A percentile compares a stretch with the other conserved stretches of the same genome.
Evolutionary conservation across 148 eudicot genomes (phyloP).

Genomic region (Chenopodium formosanum): DNA sequence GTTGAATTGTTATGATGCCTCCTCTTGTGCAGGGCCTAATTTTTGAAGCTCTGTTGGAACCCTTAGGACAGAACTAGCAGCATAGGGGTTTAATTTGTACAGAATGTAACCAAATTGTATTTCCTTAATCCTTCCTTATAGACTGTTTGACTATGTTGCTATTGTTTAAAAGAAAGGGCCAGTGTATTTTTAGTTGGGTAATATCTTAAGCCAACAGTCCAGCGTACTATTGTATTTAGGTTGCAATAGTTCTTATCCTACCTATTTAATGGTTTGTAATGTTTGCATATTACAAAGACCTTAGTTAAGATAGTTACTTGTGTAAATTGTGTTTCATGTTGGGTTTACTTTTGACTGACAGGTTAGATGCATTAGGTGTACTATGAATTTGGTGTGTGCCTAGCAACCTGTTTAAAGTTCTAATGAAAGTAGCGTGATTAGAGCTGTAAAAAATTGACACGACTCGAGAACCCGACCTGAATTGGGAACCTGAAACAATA

Average conservation of each 20-base stretch:
- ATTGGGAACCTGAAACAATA: too few relatives aligned
- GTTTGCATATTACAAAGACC: neutral
- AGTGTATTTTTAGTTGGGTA: neutral
- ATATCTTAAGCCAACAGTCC: neutral
- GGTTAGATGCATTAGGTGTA: too few relatives aligned
- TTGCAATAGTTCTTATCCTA: too few relatives aligned
- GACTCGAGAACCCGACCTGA: too few relatives aligned
- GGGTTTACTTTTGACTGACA: too few relatives aligned
- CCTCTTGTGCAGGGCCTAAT: constrained; percentile 31
- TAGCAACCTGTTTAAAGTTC: too few relatives aligned
- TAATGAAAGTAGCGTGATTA: too few relatives aligned
- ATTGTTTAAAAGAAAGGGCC: neutral
- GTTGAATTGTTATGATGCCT: constrained; percentile 15
- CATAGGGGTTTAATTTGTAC: constrained; percentile 28
- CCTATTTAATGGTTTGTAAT: neutral
- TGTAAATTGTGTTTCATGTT: too few relatives aligned
- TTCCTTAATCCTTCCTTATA: neutral
- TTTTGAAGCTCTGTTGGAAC: constrained; percentile 33
- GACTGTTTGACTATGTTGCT: constrained; percentile 10
- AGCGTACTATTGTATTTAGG: neutral
- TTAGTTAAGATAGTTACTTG: neutral
- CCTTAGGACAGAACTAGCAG: constrained; percentile 30
- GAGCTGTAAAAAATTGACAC: too few relatives aligned
- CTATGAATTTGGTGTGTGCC: too few relatives aligned
- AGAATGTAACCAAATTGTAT: constrained; percentile 16